A percentile compares a stretch with the other conserved stretches of the same genome.
These are phyloP conservation scores for Sextonia rubra DNA, from an alignment of 164 flowering plant species.

Conservation along the genomic window DNA sequence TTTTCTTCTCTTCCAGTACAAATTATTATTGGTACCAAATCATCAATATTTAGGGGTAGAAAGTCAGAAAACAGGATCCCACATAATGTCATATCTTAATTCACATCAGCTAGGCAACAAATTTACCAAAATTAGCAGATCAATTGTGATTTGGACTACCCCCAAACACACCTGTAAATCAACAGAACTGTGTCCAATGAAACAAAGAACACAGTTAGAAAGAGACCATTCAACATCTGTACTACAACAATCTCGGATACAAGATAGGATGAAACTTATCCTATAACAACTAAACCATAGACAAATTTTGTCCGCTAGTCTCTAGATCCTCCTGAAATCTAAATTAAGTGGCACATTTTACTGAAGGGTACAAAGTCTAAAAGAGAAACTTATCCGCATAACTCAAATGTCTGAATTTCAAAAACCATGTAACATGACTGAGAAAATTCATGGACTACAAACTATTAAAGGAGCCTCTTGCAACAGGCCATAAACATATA, in stretches of 20 bases:
- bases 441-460: conserved; percentile 27
- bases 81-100: too few species aligned
- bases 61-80: background rate
- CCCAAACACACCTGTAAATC: background rate
- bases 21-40: too few species aligned
- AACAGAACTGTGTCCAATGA: background rate
- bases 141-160: background rate
- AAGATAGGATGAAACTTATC: conserved; percentile 1
- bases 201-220: background rate
- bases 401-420: conserved; percentile 26
- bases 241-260: background rate
- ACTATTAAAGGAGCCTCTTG: conserved; percentile 27
- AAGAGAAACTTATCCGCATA: conserved; percentile 21
- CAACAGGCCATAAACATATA: conserved; percentile 38
- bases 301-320: conserved; percentile 19
- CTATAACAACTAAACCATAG: background rate
- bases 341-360: conserved; percentile 15
- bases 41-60: background rate
- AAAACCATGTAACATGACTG: conserved; percentile 30
- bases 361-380: conserved; percentile 17
- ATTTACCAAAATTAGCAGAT: too few species aligned
- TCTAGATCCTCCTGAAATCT: conserved; percentile 17
- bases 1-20: background rate
- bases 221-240: background rate
- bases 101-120: too few species aligned